Percentiles rank a stretch among this genome's conserved stretches.
phyloP scores from a whole-genome alignment of 345 rosid genomes.

The Clarkia xantiana region DNA sequence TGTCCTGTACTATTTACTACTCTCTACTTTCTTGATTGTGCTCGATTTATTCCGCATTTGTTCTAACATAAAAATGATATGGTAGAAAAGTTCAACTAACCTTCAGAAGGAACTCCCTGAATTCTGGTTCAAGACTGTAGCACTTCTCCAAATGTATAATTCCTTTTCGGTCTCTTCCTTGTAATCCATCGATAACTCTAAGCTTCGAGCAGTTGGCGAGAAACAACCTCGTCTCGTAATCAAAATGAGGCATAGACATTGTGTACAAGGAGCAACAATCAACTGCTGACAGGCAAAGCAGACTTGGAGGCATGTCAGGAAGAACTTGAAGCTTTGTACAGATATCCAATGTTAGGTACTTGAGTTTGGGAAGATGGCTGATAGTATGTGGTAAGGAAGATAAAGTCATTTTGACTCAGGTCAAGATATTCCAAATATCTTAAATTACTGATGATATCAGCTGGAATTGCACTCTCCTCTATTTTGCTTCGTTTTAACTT shows the following conservation, averaged over 20 bases:
- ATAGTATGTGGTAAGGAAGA: constrained; percentile 6
- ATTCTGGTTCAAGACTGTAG: neutral
- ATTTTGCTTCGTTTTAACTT: constrained; percentile 11
- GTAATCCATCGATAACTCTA: constrained; percentile 1
- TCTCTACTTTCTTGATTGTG: no score
- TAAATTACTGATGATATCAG: constrained; percentile 4
- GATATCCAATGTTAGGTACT: constrained; percentile 4
- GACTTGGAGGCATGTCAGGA: constrained; percentile 7
- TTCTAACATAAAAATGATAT: no score
- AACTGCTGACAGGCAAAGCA: neutral
- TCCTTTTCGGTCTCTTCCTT: neutral
- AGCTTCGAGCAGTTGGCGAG: neutral
- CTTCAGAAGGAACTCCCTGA: constrained; percentile 1
- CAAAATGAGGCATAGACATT: neutral
- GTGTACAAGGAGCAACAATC: constrained; percentile 6
- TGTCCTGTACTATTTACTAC: no score
- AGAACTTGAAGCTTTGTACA: constrained; percentile 7
- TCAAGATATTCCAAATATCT: neutral
- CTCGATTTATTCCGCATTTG: no score
- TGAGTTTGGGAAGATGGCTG: constrained; percentile 2
- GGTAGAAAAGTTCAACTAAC: no score
- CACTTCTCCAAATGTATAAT: neutral
- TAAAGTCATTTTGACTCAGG: constrained; percentile 8
- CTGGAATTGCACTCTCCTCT: constrained; percentile 8
- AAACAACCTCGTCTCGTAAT: no score